Evolutionary conservation across 208 protist genomes (phyloP), one percentile per base, ranked within the genome.

Genomic region (Blechomonas ayalai): DNA sequence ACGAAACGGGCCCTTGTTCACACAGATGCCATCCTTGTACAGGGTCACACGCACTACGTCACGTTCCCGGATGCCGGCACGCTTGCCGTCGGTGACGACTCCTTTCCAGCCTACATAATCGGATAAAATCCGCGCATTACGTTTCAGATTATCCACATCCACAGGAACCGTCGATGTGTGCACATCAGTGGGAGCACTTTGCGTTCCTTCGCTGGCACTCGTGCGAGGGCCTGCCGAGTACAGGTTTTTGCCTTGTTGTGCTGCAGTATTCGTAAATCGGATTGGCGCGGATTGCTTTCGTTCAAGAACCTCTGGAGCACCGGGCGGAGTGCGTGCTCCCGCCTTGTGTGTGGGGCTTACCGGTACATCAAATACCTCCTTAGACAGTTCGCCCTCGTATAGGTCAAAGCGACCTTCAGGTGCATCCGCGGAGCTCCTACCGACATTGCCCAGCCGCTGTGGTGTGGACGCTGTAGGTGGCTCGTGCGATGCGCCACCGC

Each of bases 1-100:
- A 10, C 90, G 67, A 52, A 96, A 94, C 12, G 66, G 59, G 6
- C 87, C 87, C 31, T 68, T 55, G 46, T 95, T 90, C 13, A 96
- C 83, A 45, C 64, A 81, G 55, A 96, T 95, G 23, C 90, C 90
- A 59, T 96, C 85, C 40, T 71, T 61, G 65, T 94, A 96, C 15
- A 96, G 42, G 32, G 65, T 69, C 15, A 95, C 68, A 6, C 52
- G 50, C 19, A 95, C 85, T n/a, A 84, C 64, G 44, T 90, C 78
- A 24, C 72, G 75, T 37, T 90, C 72, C 31, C 65, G 69, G 38
- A 93, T 83, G 31, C 52, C 68, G 24, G 53, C 82, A 12, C 66
- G 43, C 9, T 89, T 77, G 8, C 75, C 80, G 12, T 74, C 56
- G 37, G 51, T 54, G 24, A 85, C 55, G 45, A 90, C 67, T 13